Conservation (phyloP, 306 rosid species). For the Astragalus membranaceus region DNA sequence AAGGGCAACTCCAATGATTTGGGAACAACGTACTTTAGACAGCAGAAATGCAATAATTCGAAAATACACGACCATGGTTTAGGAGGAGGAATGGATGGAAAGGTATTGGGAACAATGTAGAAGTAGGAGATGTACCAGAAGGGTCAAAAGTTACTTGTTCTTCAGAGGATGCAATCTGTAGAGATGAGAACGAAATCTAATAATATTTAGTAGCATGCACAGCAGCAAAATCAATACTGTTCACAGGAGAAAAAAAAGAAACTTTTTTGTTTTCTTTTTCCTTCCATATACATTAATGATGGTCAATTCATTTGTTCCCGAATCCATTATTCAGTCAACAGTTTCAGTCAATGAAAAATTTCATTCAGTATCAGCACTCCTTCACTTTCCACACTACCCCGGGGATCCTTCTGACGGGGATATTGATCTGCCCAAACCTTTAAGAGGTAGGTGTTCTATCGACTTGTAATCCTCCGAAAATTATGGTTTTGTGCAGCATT, state of each 20-base stretch:
- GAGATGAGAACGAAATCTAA: conserved; percentile 50
- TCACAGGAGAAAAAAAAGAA: conserved; percentile 43
- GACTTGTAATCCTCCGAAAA: conserved; percentile 17
- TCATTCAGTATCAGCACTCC: conserved; percentile 52
- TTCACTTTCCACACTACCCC: conserved; percentile 16
- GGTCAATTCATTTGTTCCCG: conserved; percentile 61
- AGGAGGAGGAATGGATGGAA: conserved; percentile 46
- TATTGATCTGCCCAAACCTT: conserved; percentile 33
- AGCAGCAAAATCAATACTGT: conserved; percentile 50
- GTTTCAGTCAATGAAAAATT: conserved; percentile 53
- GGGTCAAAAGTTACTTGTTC: conserved; percentile 40
- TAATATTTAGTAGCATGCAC: conserved; percentile 57
- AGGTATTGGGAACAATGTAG: conserved; percentile 41
- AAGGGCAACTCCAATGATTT: conserved; percentile 54
- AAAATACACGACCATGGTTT: conserved; percentile 57
- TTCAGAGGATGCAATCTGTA: conserved; percentile 56
- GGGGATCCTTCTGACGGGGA: conserved; percentile 20
- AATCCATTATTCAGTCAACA: conserved; percentile 33
- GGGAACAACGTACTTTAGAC: conserved; percentile 67
- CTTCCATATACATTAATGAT: conserved; percentile 33
- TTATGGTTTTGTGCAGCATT: conserved; percentile 3
- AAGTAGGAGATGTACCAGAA: conserved; percentile 44
- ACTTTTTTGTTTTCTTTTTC: conserved; percentile 32
- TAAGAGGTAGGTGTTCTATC: conserved; percentile 41
- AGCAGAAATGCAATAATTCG: conserved; percentile 76